Evolutionary conservation across 2,329 filamentous ascomycete genomes (phyloP), one percentile per base, ranked within the genome.

Genomic region (Colletotrichum sp.): DNA sequence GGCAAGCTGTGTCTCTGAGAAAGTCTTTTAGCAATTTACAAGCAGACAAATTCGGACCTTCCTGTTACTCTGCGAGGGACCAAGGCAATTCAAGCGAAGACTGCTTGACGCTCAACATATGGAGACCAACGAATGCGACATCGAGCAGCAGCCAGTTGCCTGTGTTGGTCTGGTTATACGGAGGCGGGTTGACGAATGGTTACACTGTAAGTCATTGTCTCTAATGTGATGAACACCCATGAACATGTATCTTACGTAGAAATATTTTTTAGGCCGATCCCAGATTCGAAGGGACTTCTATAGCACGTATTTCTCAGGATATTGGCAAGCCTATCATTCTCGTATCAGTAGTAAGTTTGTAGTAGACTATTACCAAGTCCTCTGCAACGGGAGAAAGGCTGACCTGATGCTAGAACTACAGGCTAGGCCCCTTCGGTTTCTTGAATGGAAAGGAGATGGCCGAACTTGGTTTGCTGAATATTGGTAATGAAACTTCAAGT

Each of bases 91-190:
- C 78, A 7, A 77, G 66, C 63, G 81, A 83, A 60, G 81, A 82
- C 60, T 83, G 81, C 39, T 77, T 83, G 24, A 80, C 80, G 26
- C 70, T 82, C 39, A 83, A 82, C 63, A 79, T 82, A 24, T 74
- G 81, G 62, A 78, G 80, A 10, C 80, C 81, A 5, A 18, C 21
- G 6, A 32, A 77, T 69, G 75, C 75, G 21, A 9, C 78, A 52
- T n/a, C 86, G 52, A 76, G 80, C 62, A 79, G 80, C n/a, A 83
- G 82, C 39, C 85, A 84, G 10, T 84, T 93, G 2, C 92, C 92
- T 0, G 89, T 93, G 5, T 86, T 85, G 9, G 86, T 92, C 0
- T 93, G 91, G 90, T 91, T 93, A 24, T 89, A 92, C 78, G 88
- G 88, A 36, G 83, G 83, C 36, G 79, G 69, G 16, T 55, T 72